A percentile compares a stretch with the other conserved stretches of the same genome.
Evolutionary conservation across 371 early-diverging fungal species (phyloP).

Genomic region (Parasitella parasitica): DNA sequence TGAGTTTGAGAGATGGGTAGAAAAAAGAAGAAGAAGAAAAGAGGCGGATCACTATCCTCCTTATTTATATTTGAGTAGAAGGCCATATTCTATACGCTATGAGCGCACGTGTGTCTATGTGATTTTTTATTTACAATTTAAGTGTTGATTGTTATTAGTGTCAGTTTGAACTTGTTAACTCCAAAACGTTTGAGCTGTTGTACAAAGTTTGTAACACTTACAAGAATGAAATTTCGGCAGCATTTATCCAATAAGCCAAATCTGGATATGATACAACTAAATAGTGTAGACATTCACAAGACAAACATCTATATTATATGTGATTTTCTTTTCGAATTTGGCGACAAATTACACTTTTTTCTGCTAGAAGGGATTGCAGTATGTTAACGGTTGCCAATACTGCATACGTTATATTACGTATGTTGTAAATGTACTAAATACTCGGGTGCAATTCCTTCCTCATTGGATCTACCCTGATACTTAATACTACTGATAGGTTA

Average conservation of each 20-base stretch:
- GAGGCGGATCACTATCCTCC: background rate
- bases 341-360: no score
- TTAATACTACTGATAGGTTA: no score
- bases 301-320: no score
- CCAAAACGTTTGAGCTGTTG: constrained; percentile 1
- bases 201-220: background rate
- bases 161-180: background rate
- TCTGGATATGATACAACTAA: background rate
- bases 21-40: constrained; percentile 4
- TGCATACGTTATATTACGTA: no score
- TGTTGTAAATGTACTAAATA: no score
- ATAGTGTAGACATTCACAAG: background rate
- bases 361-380: no score
- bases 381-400: no score
- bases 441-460: no score
- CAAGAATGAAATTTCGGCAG: background rate
- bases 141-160: constrained; percentile 3
- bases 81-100: background rate
- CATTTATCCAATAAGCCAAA: background rate
- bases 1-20: background rate
- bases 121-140: background rate
- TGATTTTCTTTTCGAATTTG: no score
- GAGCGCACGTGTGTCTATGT: constrained; percentile 7
- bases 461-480: no score
- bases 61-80: constrained; percentile 9